Conservation (phyloP, 2,329 filamentous ascomycete genomes). For the Leptographium galeiforme region DNA sequence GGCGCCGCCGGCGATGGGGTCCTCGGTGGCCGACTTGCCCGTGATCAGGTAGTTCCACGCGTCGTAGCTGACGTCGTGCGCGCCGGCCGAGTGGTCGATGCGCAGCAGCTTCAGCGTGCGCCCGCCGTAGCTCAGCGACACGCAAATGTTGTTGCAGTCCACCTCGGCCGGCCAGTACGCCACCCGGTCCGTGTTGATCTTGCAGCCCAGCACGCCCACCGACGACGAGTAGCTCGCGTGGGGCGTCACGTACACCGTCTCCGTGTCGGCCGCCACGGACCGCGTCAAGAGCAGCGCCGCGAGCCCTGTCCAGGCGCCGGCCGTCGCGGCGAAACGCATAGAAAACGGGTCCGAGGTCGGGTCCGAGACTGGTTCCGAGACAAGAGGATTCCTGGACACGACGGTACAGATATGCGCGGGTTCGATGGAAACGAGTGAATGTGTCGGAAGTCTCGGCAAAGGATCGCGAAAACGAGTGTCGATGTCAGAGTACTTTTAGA, state of each 20-base stretch:
- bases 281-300: neutral
- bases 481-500: no score
- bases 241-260: constrained; percentile 30
- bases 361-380: no score
- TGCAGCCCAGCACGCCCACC: constrained; percentile 43
- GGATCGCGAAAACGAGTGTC: no score
- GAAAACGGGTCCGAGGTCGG: no score
- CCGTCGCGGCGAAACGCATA: neutral
- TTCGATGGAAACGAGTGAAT: no score
- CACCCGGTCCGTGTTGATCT: constrained; percentile 44
- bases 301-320: neutral
- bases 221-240: constrained; percentile 42
- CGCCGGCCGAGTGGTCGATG: constrained; percentile 40
- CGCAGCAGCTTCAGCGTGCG: constrained; percentile 42
- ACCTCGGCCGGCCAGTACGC: constrained; percentile 42
- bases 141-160: constrained; percentile 41
- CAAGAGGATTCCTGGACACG: no score
- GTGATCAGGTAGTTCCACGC: constrained; percentile 43
- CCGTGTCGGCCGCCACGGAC: neutral
- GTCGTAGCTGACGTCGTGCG: constrained; percentile 45
- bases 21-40: constrained; percentile 29
- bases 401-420: no score
- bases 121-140: constrained; percentile 33
- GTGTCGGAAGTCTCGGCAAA: no score
- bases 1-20: constrained; percentile 33